Conservation (phyloP, 2,329 filamentous ascomycete species). For the Sporothrix brasiliensis region DNA sequence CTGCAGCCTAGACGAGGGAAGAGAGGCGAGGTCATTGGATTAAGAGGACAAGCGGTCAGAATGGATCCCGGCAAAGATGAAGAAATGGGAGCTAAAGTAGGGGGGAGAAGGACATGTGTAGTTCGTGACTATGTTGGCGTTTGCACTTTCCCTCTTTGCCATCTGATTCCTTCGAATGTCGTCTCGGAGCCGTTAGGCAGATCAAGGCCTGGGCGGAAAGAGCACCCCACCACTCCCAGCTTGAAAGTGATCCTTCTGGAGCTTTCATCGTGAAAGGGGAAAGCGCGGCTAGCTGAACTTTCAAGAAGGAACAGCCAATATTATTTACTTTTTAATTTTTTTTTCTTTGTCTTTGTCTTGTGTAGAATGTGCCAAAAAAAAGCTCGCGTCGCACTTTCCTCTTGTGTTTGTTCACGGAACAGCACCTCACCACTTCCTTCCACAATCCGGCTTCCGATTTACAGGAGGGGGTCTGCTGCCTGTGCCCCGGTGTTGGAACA, state of each 20-base stretch:
- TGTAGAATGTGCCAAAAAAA: background rate
- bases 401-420: background rate
- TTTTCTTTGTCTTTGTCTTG: background rate
- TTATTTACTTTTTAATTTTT: background rate
- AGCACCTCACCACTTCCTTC: background rate
- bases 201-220: conserved; percentile 2
- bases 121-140: background rate
- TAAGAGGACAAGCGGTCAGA: background rate
- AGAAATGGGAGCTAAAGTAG: conserved; percentile 24
- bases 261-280: background rate
- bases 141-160: background rate
- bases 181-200: conserved; percentile 21
- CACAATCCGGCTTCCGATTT: background rate
- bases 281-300: conserved; percentile 2
- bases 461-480: conserved; percentile 19
- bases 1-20: conserved; percentile 22
- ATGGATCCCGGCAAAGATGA: background rate
- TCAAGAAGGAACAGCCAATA: background rate
- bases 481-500: background rate
- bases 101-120: background rate
- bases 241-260: conserved; percentile 3
- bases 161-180: background rate
- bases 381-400: conserved; percentile 5
- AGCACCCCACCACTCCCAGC: background rate
- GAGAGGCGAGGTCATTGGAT: background rate